Percentiles rank a stretch among this genome's conserved stretches.
Conservation (phyloP, 2,329 filamentous ascomycete species). For the Xenosphaeropsis pyriputrescens region DNA sequence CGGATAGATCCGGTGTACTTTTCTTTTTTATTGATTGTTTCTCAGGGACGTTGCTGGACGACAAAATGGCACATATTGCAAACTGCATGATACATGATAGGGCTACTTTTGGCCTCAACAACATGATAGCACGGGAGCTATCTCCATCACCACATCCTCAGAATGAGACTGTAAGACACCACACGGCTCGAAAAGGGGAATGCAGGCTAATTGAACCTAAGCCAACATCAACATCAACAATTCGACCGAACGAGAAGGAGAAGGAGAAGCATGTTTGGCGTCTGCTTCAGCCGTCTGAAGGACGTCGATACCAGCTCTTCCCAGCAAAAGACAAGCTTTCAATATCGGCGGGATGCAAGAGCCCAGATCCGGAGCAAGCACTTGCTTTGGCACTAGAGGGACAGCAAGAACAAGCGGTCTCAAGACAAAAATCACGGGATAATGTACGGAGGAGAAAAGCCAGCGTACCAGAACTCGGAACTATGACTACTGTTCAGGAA, state of each 20-base stretch:
- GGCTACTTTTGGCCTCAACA: background rate
- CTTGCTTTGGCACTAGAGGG: constrained; percentile 27
- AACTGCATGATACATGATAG: background rate
- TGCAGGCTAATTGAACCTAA: background rate
- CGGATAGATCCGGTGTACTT: too few species aligned
- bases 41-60: background rate
- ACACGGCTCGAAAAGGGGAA: background rate
- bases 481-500: constrained; percentile 56
- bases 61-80: constrained; percentile 1
- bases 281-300: constrained; percentile 37
- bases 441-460: constrained; percentile 44
- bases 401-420: constrained; percentile 21
- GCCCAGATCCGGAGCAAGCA: constrained; percentile 34
- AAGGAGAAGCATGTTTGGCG: constrained; percentile 40
- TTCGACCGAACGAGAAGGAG: constrained; percentile 7
- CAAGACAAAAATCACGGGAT: constrained; percentile 38
- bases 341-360: constrained; percentile 25
- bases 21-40: too few species aligned
- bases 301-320: constrained; percentile 47
- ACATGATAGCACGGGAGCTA: constrained; percentile 1
- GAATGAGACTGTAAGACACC: background rate
- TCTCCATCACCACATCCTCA: background rate
- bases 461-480: constrained; percentile 48
- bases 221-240: constrained; percentile 1
- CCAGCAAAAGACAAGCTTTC: constrained; percentile 26